phyloP scores from a whole-genome alignment of 2,329 filamentous ascomycete genomes.

The Cephalotrichum gorgonifer region DNA sequence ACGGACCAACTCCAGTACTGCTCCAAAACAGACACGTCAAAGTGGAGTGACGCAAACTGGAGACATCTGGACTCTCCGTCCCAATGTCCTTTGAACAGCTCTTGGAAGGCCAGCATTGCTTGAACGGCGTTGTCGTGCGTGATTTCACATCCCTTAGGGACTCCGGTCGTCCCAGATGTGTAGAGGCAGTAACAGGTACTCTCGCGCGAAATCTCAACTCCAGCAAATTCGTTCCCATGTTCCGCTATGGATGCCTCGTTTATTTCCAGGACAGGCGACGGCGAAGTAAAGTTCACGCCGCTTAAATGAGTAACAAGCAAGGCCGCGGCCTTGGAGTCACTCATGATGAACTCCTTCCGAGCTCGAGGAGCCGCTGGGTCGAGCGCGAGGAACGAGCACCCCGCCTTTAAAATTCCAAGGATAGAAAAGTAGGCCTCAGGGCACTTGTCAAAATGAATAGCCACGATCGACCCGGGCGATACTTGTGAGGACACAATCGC shows the following conservation, averaged over 20 bases:
- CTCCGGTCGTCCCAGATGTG: constrained; percentile 79
- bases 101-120: constrained; percentile 77
- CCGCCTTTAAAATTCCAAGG: constrained; percentile 71
- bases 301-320: constrained; percentile 40
- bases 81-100: constrained; percentile 69
- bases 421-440: constrained; percentile 77
- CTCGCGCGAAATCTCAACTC: constrained; percentile 20
- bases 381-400: constrained; percentile 71
- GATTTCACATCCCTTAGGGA: constrained; percentile 78
- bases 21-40: constrained; percentile 86
- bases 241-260: not conserved
- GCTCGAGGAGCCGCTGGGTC: constrained; percentile 63
- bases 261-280: not conserved
- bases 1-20: constrained; percentile 96
- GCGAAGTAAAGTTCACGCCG: not conserved
- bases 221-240: not conserved
- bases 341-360: constrained; percentile 67
- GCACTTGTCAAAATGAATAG: constrained; percentile 75
- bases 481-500: constrained; percentile 46
- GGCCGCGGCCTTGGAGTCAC: constrained; percentile 58
- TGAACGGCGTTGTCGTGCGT: constrained; percentile 85
- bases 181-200: constrained; percentile 76
- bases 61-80: constrained; percentile 66
- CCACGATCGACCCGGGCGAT: constrained; percentile 52
- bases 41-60: constrained; percentile 90